These are phyloP conservation scores for Diaporthe caulivora DNA, from an alignment of 2,329 filamentous ascomycete species.

Conservation along the genomic window DNA sequence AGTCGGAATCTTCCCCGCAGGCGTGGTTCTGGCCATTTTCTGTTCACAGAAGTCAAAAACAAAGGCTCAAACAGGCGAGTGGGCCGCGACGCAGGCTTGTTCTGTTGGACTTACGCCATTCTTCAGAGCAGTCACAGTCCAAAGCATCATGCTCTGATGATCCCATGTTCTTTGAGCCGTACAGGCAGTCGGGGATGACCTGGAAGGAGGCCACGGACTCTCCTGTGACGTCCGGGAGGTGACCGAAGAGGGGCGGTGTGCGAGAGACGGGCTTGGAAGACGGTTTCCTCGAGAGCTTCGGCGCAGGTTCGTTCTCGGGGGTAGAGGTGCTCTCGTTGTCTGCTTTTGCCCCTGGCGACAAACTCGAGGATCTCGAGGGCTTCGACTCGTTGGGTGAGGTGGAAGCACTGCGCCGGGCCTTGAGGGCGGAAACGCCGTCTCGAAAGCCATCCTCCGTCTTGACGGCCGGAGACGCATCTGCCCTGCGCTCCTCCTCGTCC, in stretches of 20 bases:
- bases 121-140: constrained; percentile 94
- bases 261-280: constrained; percentile 77
- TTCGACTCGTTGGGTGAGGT: constrained; percentile 57
- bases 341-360: constrained; percentile 61
- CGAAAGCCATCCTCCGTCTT: constrained; percentile 56
- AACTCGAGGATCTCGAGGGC: constrained; percentile 55
- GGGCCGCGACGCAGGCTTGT: constrained; percentile 39
- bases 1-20: constrained; percentile 96
- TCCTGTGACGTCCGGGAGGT: constrained; percentile 82
- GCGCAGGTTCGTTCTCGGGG: constrained; percentile 66
- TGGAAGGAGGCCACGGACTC: constrained; percentile 84
- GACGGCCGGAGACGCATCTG: constrained; percentile 45
- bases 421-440: constrained; percentile 53
- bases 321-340: constrained; percentile 62
- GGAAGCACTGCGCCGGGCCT: constrained; percentile 53
- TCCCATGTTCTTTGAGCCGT: constrained; percentile 91
- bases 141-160: constrained; percentile 90
- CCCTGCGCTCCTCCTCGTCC: constrained; percentile 46
- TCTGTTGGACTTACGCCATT: constrained; percentile 82
- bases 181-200: constrained; percentile 86
- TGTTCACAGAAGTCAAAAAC: constrained; percentile 48
- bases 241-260: constrained; percentile 75
- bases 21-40: constrained; percentile 79
- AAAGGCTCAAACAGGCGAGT: constrained; percentile 40
- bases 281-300: constrained; percentile 79